These are phyloP conservation scores for Nicotiana undulata DNA, from an alignment of 257 asterid species.

Conservation along the genomic window DNA sequence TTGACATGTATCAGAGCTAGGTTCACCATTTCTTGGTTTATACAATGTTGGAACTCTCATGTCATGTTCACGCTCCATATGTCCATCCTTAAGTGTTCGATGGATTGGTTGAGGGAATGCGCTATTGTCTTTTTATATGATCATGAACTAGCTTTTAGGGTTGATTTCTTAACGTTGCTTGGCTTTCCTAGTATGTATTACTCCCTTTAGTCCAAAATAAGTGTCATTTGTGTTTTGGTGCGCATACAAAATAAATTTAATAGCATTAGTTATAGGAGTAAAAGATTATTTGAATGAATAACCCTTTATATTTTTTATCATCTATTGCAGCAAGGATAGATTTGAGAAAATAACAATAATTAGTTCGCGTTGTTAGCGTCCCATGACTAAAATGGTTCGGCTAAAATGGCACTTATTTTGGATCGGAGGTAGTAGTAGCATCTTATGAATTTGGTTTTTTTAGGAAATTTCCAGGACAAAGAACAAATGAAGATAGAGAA, in stretches of 20 bases:
- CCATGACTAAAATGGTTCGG: too few species aligned
- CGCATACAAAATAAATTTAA: too few species aligned
- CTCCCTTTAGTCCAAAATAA: too few species aligned
- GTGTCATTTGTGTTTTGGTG: too few species aligned
- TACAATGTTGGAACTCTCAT: not conserved
- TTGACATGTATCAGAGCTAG: not conserved
- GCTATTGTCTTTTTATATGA: not conserved
- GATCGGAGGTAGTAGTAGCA: not conserved
- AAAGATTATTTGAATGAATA: too few species aligned
- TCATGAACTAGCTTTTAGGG: not conserved
- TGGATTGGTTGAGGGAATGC: not conserved
- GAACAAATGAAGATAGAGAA: conserved; percentile 65
- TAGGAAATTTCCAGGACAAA: conserved; percentile 71
- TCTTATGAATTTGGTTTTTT: not conserved
- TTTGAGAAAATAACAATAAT: too few species aligned
- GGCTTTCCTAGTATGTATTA: not conserved
- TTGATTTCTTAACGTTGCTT: not conserved
- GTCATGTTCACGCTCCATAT: not conserved
- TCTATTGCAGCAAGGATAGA: too few species aligned
- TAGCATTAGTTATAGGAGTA: too few species aligned
- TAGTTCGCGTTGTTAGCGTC: too few species aligned
- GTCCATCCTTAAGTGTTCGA: not conserved
- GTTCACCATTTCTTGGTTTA: not conserved
- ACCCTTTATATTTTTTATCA: too few species aligned
- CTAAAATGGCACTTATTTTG: too few species aligned